Evolutionary conservation across 2,329 filamentous ascomycete genomes (phyloP).

Genomic region (Fusarium foetens): DNA sequence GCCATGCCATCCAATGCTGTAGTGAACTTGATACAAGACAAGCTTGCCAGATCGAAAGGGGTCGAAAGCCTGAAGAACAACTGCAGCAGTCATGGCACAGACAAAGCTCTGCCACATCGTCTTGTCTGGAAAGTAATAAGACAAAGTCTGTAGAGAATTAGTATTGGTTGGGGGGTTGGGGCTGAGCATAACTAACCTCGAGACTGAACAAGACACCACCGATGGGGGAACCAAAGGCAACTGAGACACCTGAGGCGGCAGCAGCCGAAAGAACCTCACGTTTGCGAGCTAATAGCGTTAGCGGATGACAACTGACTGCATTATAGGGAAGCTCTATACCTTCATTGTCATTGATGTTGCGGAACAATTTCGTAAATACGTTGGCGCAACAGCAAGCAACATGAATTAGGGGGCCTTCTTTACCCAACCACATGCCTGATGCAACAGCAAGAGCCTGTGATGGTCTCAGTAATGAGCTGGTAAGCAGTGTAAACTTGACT

Average conservation of each 20-base stretch:
- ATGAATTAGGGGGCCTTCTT: slow-evolving; percentile 94
- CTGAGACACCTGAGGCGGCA: slow-evolving; percentile 90
- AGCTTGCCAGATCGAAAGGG: slow-evolving; percentile 96
- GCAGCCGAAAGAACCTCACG: slow-evolving; percentile 93
- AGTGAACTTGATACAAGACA: slow-evolving; percentile 94
- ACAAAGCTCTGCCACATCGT: slow-evolving; percentile 99
- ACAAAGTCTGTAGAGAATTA: slow-evolving; percentile 64
- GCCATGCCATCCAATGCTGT: slow-evolving; percentile 89
- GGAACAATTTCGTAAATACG: slow-evolving; percentile 89
- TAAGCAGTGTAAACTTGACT: slow-evolving; percentile 38
- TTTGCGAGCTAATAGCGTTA: slow-evolving; percentile 74
- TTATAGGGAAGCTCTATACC: slow-evolving; percentile 56
- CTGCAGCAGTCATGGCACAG: slow-evolving; percentile 97
- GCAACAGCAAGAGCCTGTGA: slow-evolving; percentile 86
- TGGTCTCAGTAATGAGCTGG: slow-evolving; percentile 34
- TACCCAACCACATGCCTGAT: slow-evolving; percentile 95
- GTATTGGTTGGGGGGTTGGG: background rate
- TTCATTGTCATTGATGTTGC: slow-evolving; percentile 84
- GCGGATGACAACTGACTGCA: background rate
- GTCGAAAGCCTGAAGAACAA: slow-evolving; percentile 91
- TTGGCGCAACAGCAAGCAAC: slow-evolving; percentile 97
- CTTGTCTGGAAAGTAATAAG: slow-evolving; percentile 98
- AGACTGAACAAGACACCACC: slow-evolving; percentile 95
- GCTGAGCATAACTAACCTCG: slow-evolving; percentile 63
- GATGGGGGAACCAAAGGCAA: slow-evolving; percentile 93